Conservation (phyloP, 2,329 filamentous ascomycete genomes). For the Monosporascus sp. region DNA sequence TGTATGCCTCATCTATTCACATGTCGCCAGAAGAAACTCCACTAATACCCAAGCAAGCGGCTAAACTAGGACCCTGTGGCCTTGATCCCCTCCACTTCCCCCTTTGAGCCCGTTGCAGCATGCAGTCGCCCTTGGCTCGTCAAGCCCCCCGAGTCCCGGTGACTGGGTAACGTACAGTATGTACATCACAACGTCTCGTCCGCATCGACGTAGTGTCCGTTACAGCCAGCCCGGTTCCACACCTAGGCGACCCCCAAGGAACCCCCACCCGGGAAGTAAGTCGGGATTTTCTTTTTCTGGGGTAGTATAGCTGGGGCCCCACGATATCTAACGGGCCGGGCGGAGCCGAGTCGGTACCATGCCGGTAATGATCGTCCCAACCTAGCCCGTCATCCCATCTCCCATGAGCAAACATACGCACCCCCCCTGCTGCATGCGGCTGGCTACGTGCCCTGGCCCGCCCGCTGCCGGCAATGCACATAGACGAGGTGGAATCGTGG, state of each 20-base stretch:
- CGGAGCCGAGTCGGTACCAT: background rate
- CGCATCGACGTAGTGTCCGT: background rate
- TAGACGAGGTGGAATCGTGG: background rate
- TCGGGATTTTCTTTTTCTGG: too few relatives aligned
- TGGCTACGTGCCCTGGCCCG: background rate
- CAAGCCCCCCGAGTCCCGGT: slow-evolving; percentile 11
- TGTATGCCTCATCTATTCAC: too few relatives aligned
- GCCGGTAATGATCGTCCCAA: background rate
- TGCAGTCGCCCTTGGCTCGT: slow-evolving; percentile 11
- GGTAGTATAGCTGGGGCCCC: too few relatives aligned
- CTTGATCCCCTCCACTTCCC: slow-evolving; percentile 17
- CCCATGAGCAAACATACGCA: background rate
- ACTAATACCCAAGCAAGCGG: background rate
- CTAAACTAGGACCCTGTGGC: slow-evolving; percentile 13
- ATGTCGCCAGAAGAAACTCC: too few relatives aligned
- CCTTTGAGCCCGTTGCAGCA: slow-evolving; percentile 23
- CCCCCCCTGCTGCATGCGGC: background rate
- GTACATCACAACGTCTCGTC: slow-evolving; percentile 3
- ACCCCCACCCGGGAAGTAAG: too few relatives aligned
- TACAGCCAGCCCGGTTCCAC: background rate
- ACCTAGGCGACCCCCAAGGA: too few relatives aligned
- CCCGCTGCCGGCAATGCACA: background rate
- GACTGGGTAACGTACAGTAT: slow-evolving; percentile 13
- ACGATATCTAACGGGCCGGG: background rate
- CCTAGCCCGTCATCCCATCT: background rate